A percentile compares a stretch with the other conserved stretches of the same genome.
These are phyloP conservation scores for Gossypium aridum DNA, from an alignment of 441 rosid genomes.

Conservation along the genomic window DNA sequence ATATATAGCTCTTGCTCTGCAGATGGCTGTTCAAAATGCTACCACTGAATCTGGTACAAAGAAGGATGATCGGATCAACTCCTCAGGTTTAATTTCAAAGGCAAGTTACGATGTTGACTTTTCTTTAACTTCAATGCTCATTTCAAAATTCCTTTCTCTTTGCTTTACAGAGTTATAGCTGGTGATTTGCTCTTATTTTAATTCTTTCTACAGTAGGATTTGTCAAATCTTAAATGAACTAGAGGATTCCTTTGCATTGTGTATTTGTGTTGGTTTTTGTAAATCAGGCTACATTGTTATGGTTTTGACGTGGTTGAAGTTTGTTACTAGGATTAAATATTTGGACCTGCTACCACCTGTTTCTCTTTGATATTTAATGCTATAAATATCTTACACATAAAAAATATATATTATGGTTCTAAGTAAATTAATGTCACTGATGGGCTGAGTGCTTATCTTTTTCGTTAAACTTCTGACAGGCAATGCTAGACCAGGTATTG, in stretches of 20 bases:
- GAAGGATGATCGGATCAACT: slow-evolving; percentile 18
- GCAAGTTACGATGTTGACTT: slow-evolving; percentile 27
- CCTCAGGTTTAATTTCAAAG: slow-evolving; percentile 31
- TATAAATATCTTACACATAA: background rate
- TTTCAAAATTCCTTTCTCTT: background rate
- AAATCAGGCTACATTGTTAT: background rate
- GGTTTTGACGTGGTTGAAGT: background rate
- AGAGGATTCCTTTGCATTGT: background rate
- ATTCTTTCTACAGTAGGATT: background rate
- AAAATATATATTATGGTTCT: background rate
- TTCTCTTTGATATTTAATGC: background rate
- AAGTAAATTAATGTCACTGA: background rate
- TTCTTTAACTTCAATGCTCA: slow-evolving; percentile 14
- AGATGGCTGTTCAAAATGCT: slow-evolving; percentile 40
- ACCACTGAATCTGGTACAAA: slow-evolving; percentile 18
- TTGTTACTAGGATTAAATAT: background rate
- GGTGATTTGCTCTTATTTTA: background rate
- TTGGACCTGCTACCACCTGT: background rate
- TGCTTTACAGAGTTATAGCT: background rate
- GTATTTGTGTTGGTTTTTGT: background rate
- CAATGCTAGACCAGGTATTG: slow-evolving; percentile 48
- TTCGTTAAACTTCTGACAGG: slow-evolving; percentile 21
- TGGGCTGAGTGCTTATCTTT: background rate
- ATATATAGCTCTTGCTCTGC: slow-evolving; percentile 66
- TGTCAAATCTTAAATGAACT: slow-evolving; percentile 1